A percentile compares a stretch with the other conserved stretches of the same genome.
These are phyloP conservation scores for Parachlorella kessleri DNA, from an alignment of 139 green algal species.

Conservation along the genomic window DNA sequence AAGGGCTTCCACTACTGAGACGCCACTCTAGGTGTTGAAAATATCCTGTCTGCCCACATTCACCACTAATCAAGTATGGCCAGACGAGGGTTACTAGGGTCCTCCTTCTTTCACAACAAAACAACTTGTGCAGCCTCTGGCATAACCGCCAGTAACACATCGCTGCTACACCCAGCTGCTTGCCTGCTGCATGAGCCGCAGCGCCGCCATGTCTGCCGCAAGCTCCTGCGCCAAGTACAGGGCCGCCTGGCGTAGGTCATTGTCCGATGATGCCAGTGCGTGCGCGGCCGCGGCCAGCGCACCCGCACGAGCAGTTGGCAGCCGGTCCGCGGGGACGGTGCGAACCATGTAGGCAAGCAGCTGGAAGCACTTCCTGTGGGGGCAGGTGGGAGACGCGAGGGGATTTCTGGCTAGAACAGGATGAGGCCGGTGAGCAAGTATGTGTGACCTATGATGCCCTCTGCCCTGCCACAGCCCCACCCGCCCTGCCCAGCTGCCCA, in stretches of 20 bases:
- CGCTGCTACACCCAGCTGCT: background rate
- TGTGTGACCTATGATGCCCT: too few relatives aligned
- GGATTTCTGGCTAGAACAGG: too few relatives aligned
- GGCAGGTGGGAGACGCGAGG: background rate
- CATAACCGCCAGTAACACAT: background rate
- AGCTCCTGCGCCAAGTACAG: constrained; percentile 48
- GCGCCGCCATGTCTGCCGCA: constrained; percentile 2
- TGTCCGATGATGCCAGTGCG: constrained; percentile 13
- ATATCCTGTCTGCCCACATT: too few relatives aligned
- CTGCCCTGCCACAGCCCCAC: too few relatives aligned
- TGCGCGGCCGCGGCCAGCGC: background rate
- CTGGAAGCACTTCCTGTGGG: constrained; percentile 55
- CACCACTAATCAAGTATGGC: background rate
- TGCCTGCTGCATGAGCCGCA: constrained; percentile 18
- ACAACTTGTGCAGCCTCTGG: background rate
- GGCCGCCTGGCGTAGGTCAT: constrained; percentile 46
- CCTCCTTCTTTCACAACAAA: background rate
- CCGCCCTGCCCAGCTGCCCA: too few relatives aligned
- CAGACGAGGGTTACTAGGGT: background rate
- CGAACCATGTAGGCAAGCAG: constrained; percentile 53
- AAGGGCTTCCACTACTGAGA: background rate
- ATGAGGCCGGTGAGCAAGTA: too few relatives aligned
- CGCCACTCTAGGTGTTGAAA: background rate
- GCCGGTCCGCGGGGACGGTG: constrained; percentile 16
- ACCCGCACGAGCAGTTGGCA: constrained; percentile 6